These are phyloP conservation scores for Talaromyces ruber DNA, from an alignment of 495 filamentous ascomycete genomes.

Conservation along the genomic window DNA sequence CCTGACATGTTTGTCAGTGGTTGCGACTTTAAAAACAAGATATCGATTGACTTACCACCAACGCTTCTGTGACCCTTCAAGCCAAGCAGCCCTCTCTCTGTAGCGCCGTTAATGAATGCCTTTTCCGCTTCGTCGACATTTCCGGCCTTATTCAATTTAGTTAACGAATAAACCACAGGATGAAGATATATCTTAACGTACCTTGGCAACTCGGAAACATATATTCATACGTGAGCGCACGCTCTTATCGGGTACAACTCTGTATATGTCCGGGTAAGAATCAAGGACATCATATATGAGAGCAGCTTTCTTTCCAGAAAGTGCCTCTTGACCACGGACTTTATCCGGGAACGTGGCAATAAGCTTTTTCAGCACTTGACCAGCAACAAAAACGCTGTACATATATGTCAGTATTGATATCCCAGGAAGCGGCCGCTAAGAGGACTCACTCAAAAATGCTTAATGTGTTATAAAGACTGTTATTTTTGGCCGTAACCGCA, in stretches of 20 bases:
- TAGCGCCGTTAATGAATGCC: conserved; percentile 64
- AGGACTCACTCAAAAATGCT: conserved; percentile 73
- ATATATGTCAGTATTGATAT: not conserved
- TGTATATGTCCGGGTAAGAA: conserved; percentile 57
- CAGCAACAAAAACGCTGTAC: conserved; percentile 69
- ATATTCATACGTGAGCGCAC: conserved; percentile 85
- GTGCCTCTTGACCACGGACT: conserved; percentile 59
- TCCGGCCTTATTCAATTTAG: conserved; percentile 16
- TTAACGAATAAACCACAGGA: no score
- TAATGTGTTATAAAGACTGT: conserved; percentile 89
- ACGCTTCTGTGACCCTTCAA: conserved; percentile 79
- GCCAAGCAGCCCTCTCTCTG: conserved; percentile 52
- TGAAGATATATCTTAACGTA: no score
- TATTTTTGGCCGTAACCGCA: conserved; percentile 72
- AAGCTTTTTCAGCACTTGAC: conserved; percentile 67
- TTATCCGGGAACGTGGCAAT: conserved; percentile 52
- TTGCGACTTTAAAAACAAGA: conserved; percentile 8
- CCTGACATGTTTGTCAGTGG: conserved; percentile 8
- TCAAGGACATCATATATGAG: conserved; percentile 70
- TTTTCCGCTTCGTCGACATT: conserved; percentile 62
- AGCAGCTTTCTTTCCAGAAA: conserved; percentile 63
- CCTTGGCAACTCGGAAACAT: conserved; percentile 66
- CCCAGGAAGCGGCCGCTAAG: not conserved
- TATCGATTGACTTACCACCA: conserved; percentile 56
- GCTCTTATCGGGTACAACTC: conserved; percentile 62